These are phyloP conservation scores for Piloderma croceum DNA, from an alignment of 768 basidiomycete species.

Conservation along the genomic window DNA sequence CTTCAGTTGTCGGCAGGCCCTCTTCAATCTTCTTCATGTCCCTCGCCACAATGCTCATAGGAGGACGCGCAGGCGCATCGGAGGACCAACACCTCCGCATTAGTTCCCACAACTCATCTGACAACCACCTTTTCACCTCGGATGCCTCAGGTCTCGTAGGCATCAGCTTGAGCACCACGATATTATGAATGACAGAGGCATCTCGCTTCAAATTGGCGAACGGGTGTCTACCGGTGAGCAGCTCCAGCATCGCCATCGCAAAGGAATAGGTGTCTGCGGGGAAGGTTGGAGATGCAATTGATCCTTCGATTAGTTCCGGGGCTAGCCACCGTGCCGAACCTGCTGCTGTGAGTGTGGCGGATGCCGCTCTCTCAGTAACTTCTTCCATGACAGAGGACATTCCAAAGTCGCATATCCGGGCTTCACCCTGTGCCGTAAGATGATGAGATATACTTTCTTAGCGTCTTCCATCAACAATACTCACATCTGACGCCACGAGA, in stretches of 20 bases:
- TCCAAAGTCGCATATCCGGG: slow-evolving; percentile 59
- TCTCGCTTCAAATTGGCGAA: slow-evolving; percentile 47
- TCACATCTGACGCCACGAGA: slow-evolving; percentile 46
- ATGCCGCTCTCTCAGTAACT: slow-evolving; percentile 43
- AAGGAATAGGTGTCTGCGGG: slow-evolving; percentile 53
- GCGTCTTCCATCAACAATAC: slow-evolving; percentile 3
- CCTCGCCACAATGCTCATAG: slow-evolving; percentile 33
- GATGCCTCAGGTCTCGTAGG: slow-evolving; percentile 40
- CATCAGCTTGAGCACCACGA: slow-evolving; percentile 30
- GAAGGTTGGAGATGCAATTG: slow-evolving; percentile 36
- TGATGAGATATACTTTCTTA: slow-evolving; percentile 1
- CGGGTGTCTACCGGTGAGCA: slow-evolving; percentile 46
- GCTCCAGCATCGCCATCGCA: slow-evolving; percentile 56
- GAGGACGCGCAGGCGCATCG: slow-evolving; percentile 33
- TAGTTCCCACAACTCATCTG: slow-evolving; percentile 42
- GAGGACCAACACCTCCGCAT: slow-evolving; percentile 45
- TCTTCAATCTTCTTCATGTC: slow-evolving; percentile 20
- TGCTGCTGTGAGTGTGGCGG: slow-evolving; percentile 37
- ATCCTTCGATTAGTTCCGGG: slow-evolving; percentile 51
- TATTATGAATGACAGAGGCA: slow-evolving; percentile 42
- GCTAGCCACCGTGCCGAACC: slow-evolving; percentile 55
- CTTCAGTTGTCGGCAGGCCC: too few species aligned
- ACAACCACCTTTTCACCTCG: slow-evolving; percentile 32
- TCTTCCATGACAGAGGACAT: slow-evolving; percentile 58
- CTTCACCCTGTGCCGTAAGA: slow-evolving; percentile 35